A percentile compares a stretch with the other conserved stretches of the same genome.
phyloP scores from a whole-genome alignment of 2,329 filamentous ascomycete genomes.

The Exophiala alcalophila region DNA sequence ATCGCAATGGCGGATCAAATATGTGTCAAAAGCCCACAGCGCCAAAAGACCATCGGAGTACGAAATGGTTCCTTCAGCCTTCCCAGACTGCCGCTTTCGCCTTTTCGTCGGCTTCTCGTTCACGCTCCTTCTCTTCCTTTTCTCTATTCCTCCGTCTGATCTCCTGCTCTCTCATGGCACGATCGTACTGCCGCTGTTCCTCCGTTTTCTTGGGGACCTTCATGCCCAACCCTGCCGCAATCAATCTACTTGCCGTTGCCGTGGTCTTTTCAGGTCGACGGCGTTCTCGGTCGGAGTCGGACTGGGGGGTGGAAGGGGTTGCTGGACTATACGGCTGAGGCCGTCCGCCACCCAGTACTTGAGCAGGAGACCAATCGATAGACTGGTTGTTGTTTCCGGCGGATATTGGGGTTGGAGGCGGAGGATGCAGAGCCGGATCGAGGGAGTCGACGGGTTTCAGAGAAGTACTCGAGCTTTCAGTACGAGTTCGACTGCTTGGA shows the following conservation, averaged over 20 bases:
- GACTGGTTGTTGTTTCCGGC: constrained; percentile 29
- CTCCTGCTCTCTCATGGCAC: constrained; percentile 78
- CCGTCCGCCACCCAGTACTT: constrained; percentile 25
- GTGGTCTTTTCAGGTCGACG: constrained; percentile 84
- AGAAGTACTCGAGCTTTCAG: constrained; percentile 17
- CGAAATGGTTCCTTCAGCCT: too few species aligned
- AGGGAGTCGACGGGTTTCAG: constrained; percentile 23
- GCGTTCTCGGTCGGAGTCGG: constrained; percentile 19
- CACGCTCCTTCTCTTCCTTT: constrained; percentile 61
- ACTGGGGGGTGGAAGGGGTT: constrained; percentile 15
- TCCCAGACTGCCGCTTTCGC: constrained; percentile 89
- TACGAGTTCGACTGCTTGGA: constrained; percentile 23
- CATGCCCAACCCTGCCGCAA: constrained; percentile 82
- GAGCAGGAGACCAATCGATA: constrained; percentile 26
- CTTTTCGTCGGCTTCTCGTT: constrained; percentile 64
- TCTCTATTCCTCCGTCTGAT: constrained; percentile 71
- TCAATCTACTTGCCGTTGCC: constrained; percentile 82
- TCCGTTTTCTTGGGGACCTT: constrained; percentile 68
- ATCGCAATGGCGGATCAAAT: too few species aligned
- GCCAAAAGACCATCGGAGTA: too few species aligned
- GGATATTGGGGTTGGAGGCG: constrained; percentile 66
- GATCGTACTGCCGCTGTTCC: constrained; percentile 60
- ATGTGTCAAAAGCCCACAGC: too few species aligned
- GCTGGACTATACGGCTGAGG: constrained; percentile 17
- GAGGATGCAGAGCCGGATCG: constrained; percentile 42